These are phyloP conservation scores for Pilaira anomala DNA, from an alignment of 192 early-diverging fungal genomes.

Conservation along the genomic window DNA sequence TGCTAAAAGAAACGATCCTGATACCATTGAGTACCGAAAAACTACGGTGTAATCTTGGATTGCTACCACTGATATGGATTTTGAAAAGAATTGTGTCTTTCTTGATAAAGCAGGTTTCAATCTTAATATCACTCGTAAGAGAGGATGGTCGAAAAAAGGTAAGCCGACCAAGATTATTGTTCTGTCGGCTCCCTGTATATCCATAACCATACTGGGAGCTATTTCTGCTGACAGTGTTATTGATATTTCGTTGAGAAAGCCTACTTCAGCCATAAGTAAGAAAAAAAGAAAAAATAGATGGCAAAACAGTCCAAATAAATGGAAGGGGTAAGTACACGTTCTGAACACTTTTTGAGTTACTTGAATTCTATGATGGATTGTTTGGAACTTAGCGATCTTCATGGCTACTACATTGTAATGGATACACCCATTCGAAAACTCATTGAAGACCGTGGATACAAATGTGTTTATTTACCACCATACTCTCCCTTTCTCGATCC, in stretches of 20 bases:
- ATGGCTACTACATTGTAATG: slow-evolving; percentile 11
- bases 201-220: slow-evolving; percentile 9
- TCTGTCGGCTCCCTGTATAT: neutral
- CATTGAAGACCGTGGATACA: neutral
- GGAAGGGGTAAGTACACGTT: slow-evolving; percentile 4
- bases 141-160: slow-evolving; percentile 6
- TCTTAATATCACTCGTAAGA: slow-evolving; percentile 15
- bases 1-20: neutral
- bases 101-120: slow-evolving; percentile 31
- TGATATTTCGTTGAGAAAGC: slow-evolving; percentile 20
- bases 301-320: neutral
- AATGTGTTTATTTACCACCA: neutral
- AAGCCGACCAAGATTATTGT: slow-evolving; percentile 8
- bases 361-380: neutral
- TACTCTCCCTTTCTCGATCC: slow-evolving; percentile 6
- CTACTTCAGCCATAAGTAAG: neutral
- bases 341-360: slow-evolving; percentile 18
- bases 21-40: neutral
- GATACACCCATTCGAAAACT: slow-evolving; percentile 4
- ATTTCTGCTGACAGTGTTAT: slow-evolving; percentile 12
- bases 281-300: slow-evolving; percentile 29
- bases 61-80: slow-evolving; percentile 11
- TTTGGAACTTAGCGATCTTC: neutral
- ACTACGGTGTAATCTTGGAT: neutral
- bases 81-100: slow-evolving; percentile 26